A percentile compares a stretch with the other conserved stretches of the same genome.
phyloP scores from a whole-genome alignment of 2,329 filamentous ascomycete genomes.

The Cytospora chrysosperma region DNA sequence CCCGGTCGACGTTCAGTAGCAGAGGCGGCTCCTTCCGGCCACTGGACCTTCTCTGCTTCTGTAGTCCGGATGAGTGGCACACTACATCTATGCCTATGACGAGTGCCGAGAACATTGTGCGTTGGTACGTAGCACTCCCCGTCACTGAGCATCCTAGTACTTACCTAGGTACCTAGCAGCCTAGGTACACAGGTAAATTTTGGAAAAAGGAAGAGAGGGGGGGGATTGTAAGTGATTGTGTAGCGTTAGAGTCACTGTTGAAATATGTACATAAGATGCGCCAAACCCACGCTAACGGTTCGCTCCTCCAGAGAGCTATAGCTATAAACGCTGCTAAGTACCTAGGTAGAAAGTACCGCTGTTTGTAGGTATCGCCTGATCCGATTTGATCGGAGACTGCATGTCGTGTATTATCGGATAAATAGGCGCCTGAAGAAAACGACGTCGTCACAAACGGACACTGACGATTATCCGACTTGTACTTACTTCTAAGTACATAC shows the following conservation, averaged over 20 bases:
- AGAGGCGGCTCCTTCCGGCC: too few species aligned
- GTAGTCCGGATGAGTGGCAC: background rate
- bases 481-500: too few species aligned
- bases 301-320: background rate
- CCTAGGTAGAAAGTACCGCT: background rate
- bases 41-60: background rate
- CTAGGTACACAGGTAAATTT: too few species aligned
- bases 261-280: too few species aligned
- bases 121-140: background rate
- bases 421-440: background rate
- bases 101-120: background rate
- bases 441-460: background rate
- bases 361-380: too few species aligned
- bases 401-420: too few species aligned
- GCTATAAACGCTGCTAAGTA: too few species aligned
- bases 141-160: background rate
- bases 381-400: too few species aligned
- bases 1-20: background rate
- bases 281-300: background rate
- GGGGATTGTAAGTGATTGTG: too few species aligned
- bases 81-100: background rate
- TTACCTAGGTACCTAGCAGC: background rate
- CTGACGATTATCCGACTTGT: background rate
- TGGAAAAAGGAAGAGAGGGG: too few species aligned
- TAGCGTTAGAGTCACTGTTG: too few species aligned